phyloP scores from a whole-genome alignment of 2,329 filamentous ascomycete genomes.

The Exophiala lecanii-corni region DNA sequence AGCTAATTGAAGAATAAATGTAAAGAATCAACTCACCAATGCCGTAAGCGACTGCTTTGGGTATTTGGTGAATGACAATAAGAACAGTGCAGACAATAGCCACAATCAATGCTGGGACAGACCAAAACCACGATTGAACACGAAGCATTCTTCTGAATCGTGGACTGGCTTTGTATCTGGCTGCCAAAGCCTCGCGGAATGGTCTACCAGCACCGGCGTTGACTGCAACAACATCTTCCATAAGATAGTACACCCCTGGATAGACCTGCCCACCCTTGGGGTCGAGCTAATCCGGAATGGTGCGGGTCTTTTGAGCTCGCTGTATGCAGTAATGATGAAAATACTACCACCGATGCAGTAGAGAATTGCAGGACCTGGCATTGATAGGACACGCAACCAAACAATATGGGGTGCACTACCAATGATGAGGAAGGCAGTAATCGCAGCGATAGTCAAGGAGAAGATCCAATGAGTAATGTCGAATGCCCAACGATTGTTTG shows the following conservation, averaged over 20 bases:
- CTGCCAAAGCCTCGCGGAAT: constrained; percentile 49
- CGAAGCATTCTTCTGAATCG: constrained; percentile 52
- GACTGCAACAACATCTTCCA: constrained; percentile 64
- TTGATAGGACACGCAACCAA: constrained; percentile 26
- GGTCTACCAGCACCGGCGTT: constrained; percentile 57
- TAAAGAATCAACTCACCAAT: constrained; percentile 21
- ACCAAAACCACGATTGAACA: constrained; percentile 56
- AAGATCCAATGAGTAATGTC: constrained; percentile 26
- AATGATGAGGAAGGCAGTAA: constrained; percentile 25
- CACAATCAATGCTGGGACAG: constrained; percentile 45
- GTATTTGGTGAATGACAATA: constrained; percentile 43
- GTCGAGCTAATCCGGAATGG: constrained; percentile 63
- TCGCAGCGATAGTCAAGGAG: constrained; percentile 19
- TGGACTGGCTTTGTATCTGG: constrained; percentile 51
- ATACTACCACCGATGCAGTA: constrained; percentile 18
- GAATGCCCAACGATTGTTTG: constrained; percentile 25
- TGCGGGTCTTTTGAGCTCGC: constrained; percentile 39
- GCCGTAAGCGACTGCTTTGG: constrained; percentile 46
- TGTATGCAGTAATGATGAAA: constrained; percentile 21
- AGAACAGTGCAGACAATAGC: constrained; percentile 46
- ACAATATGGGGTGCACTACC: constrained; percentile 27
- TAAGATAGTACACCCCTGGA: constrained; percentile 59
- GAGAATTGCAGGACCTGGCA: constrained; percentile 24
- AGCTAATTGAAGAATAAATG: neutral
- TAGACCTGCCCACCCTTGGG: constrained; percentile 54